Evolutionary conservation across 371 early-diverging fungal genomes (phyloP), one percentile per base, ranked within the genome.

Genomic region (Gilbertella persicaria): DNA sequence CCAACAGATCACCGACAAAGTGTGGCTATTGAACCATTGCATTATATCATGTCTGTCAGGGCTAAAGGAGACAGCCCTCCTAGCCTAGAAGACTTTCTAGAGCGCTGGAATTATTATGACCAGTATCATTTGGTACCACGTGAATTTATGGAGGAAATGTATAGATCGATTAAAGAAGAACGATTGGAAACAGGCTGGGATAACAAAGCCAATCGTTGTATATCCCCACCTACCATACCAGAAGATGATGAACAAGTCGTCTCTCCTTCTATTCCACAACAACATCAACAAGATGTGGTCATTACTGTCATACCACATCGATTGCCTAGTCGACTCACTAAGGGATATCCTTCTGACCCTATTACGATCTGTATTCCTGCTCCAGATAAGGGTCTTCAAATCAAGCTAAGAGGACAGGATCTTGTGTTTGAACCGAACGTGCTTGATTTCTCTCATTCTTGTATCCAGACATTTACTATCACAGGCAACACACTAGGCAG

Each of bases 401-500:
- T 89, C 46, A 80, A 80, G 51, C 55, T 86, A 5, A 62, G 82
- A 21, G 86, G 85, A 8, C 79, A 79, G 25, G 85, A 86, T 55
- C 58, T 88, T 14, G 64, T 62, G 9, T 81, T 79, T 43, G 66
- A 82, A 21, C 88, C 86, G 1, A 71, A 79, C n/a, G 62, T 84
- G 0, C 72, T 86, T 3, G 80, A 81, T 41, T 87, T 87, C 51
- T 70, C 79, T 8, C 47, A 64, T 3, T 75, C 80, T n/a, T 66
- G 75, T 14, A 71, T 72, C 24, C 85, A 83, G 29, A 71, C 73
- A 2, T 89, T 89, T 61, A 75, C 79, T 14, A 73, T 89, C 38
- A 79, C 76, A 0, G 86, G 85, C 1, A 67, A 75, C n/a, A 77
- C 76, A 3, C 78, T 83, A 2, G 89, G 89, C 5, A 69, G 85